Conservation (phyloP, 2,329 filamentous ascomycete species). For the Pseudocercospora cruenta region DNA sequence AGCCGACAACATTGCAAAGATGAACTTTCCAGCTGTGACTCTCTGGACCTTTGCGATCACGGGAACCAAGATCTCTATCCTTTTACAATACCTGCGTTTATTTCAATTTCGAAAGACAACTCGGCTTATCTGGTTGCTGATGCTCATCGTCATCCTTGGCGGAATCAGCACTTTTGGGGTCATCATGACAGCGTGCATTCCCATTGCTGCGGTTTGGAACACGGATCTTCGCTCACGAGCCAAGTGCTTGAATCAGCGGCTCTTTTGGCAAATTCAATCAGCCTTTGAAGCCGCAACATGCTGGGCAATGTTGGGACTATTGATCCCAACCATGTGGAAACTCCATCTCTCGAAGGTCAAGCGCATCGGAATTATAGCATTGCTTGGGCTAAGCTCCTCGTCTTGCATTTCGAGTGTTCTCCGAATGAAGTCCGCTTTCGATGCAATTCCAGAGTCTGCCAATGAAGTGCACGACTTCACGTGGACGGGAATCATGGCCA, state of each 20-base stretch:
- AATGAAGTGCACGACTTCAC: constrained; percentile 14
- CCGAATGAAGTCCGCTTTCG: constrained; percentile 14
- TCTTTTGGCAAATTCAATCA: constrained; percentile 20
- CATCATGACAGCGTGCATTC: constrained; percentile 13
- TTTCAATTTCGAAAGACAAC: constrained; percentile 1
- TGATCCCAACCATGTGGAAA: constrained; percentile 15
- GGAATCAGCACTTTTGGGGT: constrained; percentile 14
- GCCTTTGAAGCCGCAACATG: constrained; percentile 13
- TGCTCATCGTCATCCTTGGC: constrained; percentile 12
- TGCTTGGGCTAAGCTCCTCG: constrained; percentile 20
- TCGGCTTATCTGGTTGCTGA: constrained; percentile 12
- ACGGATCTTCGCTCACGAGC: constrained; percentile 1
- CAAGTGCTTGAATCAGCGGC: constrained; percentile 16
- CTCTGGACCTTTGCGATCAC: constrained; percentile 12
- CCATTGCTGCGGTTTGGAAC: constrained; percentile 14
- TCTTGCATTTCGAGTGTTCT: constrained; percentile 12
- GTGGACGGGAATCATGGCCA: constrained; percentile 6
- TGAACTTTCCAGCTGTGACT: constrained; percentile 12
- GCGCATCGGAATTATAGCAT: constrained; percentile 15
- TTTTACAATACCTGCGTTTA: constrained; percentile 19
- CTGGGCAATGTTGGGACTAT: constrained; percentile 15
- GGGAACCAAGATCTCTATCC: constrained; percentile 13
- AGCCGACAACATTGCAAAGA: constrained; percentile 10
- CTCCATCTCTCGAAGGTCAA: constrained; percentile 7
- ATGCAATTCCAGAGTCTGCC: constrained; percentile 9